These are phyloP conservation scores for Oryza punctata DNA, from an alignment of 176 grass and related monocot genomes.

Conservation along the genomic window DNA sequence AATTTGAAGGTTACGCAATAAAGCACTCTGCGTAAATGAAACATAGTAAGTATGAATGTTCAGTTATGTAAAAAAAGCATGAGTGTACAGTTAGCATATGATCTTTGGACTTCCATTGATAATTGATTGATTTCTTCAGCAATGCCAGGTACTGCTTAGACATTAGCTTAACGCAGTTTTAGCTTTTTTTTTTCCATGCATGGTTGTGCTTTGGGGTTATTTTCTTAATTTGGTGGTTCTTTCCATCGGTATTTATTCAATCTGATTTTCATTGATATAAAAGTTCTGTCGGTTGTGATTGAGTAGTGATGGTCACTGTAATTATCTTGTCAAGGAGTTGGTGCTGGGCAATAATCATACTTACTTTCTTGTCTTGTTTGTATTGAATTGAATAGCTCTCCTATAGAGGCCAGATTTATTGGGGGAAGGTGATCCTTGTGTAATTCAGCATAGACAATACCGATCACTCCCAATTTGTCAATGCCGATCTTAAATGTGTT, in stretches of 20 bases:
- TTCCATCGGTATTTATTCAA: background rate
- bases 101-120: background rate
- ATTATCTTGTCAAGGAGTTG: background rate
- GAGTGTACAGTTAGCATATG: background rate
- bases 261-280: background rate
- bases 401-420: background rate
- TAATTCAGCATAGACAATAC: background rate
- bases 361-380: background rate
- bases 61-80: too few relatives aligned
- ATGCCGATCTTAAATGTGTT: constrained; percentile 19
- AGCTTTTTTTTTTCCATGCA: background rate
- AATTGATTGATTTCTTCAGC: constrained; percentile 2
- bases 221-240: background rate
- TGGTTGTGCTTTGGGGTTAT: background rate
- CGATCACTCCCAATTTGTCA: constrained; percentile 1
- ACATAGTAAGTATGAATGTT: background rate
- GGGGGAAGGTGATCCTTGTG: background rate
- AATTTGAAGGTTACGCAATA: too few relatives aligned
- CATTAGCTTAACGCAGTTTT: background rate
- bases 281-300: background rate
- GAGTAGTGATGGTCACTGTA: constrained; percentile 2
- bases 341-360: constrained; percentile 3
- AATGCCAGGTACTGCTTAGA: background rate
- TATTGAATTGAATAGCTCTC: background rate
- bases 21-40: too few relatives aligned